These are phyloP conservation scores for Oxytropis ochrocephala DNA, from an alignment of 306 rosid species.

Conservation along the genomic window DNA sequence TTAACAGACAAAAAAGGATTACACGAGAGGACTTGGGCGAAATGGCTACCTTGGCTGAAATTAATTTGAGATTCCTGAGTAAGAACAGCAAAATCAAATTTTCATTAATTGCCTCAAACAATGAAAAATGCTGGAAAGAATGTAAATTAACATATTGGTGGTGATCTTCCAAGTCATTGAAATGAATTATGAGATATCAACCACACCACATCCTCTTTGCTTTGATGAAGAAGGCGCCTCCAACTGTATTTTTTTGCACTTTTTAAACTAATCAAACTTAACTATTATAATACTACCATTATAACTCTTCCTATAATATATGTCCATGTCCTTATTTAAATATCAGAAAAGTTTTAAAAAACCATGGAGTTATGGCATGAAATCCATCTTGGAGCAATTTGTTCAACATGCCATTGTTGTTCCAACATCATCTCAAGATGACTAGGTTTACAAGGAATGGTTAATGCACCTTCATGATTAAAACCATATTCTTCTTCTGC, in stretches of 20 bases:
- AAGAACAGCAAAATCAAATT: no score
- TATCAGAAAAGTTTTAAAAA: constrained; percentile 27
- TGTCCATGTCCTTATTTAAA: not conserved
- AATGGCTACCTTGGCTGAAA: no score
- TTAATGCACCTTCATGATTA: constrained; percentile 66
- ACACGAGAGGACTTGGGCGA: no score
- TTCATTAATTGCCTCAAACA: not conserved
- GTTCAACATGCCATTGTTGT: constrained; percentile 23
- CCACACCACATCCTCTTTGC: no score
- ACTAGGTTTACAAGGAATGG: constrained; percentile 59
- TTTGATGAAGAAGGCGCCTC: no score
- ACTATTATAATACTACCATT: not conserved
- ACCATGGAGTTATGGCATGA: constrained; percentile 29
- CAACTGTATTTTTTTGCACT: no score
- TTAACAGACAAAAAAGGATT: no score
- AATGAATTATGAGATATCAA: no score
- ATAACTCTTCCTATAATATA: not conserved
- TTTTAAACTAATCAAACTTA: no score
- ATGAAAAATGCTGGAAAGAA: not conserved
- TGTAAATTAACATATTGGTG: not conserved
- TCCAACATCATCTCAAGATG: constrained; percentile 57
- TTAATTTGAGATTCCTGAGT: no score
- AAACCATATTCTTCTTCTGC: constrained; percentile 84
- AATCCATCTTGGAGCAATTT: constrained; percentile 10
- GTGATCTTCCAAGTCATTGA: no score